phyloP scores from a whole-genome alignment of 352 stramenopile species.

The Peronospora tabacina region DNA sequence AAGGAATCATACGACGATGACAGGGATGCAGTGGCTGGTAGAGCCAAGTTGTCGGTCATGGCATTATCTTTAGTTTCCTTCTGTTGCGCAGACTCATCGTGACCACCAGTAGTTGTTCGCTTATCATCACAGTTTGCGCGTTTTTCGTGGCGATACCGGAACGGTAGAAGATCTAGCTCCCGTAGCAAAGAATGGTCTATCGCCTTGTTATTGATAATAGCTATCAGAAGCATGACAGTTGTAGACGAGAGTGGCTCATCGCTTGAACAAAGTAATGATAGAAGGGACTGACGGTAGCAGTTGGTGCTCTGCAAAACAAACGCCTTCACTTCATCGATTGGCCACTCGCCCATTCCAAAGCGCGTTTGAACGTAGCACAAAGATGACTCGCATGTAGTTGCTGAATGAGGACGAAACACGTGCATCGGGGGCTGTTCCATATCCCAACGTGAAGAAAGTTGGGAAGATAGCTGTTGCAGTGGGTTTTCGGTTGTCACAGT shows the following conservation, averaged over 20 bases:
- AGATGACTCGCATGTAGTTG: constrained; percentile 43
- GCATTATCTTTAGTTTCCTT: constrained; percentile 6
- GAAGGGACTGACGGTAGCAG: constrained; percentile 53
- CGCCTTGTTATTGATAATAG: constrained; percentile 54
- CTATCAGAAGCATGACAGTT: constrained; percentile 50
- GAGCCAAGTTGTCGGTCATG: constrained; percentile 3
- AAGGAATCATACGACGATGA: constrained; percentile 24
- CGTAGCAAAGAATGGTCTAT: constrained; percentile 57
- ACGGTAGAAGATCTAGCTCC: constrained; percentile 53
- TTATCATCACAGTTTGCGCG: not conserved
- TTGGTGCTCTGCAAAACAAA: constrained; percentile 41
- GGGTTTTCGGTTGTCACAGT: constrained; percentile 8
- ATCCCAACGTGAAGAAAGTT: constrained; percentile 24
- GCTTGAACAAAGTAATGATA: constrained; percentile 51
- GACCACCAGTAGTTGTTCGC: not conserved
- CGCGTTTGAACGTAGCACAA: constrained; percentile 76
- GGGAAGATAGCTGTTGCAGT: constrained; percentile 8
- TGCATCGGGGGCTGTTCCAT: constrained; percentile 30
- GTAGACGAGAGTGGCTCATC: constrained; percentile 60
- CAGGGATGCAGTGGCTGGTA: constrained; percentile 15
- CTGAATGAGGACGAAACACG: constrained; percentile 53
- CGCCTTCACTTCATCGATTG: constrained; percentile 52
- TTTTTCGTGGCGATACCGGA: constrained; percentile 33
- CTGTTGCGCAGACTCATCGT: constrained; percentile 2
- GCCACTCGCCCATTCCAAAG: constrained; percentile 73